phyloP scores from a whole-genome alignment of 257 asterid genomes.

The Leonotis leonurus region DNA sequence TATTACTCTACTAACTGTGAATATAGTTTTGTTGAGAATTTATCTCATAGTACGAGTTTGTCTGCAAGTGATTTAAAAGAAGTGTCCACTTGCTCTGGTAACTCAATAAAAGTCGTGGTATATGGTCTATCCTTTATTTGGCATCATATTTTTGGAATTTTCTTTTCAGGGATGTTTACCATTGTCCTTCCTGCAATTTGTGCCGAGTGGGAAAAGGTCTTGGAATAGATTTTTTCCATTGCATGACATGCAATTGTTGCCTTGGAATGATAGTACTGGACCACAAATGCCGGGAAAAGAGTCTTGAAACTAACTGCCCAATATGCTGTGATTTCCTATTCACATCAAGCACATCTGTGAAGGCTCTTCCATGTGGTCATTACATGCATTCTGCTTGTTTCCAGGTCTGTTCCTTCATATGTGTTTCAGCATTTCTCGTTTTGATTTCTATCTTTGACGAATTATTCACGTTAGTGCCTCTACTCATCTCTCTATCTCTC shows the following conservation, averaged over 20 bases:
- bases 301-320: conserved; percentile 95
- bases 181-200: conserved; percentile 93
- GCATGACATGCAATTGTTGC: conserved; percentile 98
- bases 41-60: background rate
- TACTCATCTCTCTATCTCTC: conserved; percentile 7
- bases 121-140: conserved; percentile 1
- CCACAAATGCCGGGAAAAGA: conserved; percentile 94
- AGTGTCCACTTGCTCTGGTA: background rate
- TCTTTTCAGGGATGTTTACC: conserved; percentile 71
- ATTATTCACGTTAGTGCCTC: background rate
- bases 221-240: conserved; percentile 83
- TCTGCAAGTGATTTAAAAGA: background rate
- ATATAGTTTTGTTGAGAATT: background rate
- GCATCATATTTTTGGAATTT: background rate
- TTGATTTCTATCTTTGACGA: background rate
- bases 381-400: conserved; percentile 98
- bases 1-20: background rate
- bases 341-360: conserved; percentile 85
- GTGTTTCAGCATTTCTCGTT: conserved; percentile 8
- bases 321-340: conserved; percentile 89
- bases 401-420: conserved; percentile 46
- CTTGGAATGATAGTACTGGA: conserved; percentile 63
- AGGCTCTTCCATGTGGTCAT: conserved; percentile 97
- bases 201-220: conserved; percentile 96
- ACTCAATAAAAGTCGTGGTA: background rate